Percentiles rank a stretch among this genome's conserved stretches.
phyloP scores from a whole-genome alignment of 768 basidiomycete genomes.

The Naganishia vishniacii region DNA sequence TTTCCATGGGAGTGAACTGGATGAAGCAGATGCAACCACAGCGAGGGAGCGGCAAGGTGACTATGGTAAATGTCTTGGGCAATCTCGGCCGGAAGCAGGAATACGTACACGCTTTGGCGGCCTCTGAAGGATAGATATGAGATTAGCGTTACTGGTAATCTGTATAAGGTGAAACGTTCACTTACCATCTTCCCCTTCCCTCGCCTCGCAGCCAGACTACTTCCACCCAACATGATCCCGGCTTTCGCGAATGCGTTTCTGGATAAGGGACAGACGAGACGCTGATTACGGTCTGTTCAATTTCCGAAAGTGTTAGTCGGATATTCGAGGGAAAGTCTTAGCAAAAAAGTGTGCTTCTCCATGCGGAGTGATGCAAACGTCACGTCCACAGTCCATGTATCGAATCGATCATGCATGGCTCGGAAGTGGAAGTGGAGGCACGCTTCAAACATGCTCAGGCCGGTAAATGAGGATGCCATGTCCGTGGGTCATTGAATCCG shows the following conservation, averaged over 20 bases:
- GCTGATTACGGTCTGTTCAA: no score
- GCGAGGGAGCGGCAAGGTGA: neutral
- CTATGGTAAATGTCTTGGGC: neutral
- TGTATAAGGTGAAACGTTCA: neutral
- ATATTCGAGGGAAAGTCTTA: no score
- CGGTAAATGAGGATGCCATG: no score
- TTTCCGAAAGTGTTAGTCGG: no score
- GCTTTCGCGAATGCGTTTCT: neutral
- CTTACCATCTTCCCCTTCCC: constrained; percentile 26
- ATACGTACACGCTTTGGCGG: constrained; percentile 20
- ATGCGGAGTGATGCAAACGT: no score
- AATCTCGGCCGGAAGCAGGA: neutral
- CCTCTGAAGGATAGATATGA: neutral
- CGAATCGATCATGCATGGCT: no score
- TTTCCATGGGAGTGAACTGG: constrained; percentile 12
- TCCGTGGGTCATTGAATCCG: no score
- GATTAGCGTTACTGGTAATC: neutral
- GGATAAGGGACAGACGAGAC: neutral
- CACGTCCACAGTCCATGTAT: no score
- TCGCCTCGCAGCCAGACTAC: constrained; percentile 13
- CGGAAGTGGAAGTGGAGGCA: no score
- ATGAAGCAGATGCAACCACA: neutral
- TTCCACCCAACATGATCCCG: constrained; percentile 10
- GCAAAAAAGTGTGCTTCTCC: no score
- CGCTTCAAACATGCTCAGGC: no score